Evolutionary conservation across 306 rosid genomes (phyloP).

Genomic region (Corylus americana): DNA sequence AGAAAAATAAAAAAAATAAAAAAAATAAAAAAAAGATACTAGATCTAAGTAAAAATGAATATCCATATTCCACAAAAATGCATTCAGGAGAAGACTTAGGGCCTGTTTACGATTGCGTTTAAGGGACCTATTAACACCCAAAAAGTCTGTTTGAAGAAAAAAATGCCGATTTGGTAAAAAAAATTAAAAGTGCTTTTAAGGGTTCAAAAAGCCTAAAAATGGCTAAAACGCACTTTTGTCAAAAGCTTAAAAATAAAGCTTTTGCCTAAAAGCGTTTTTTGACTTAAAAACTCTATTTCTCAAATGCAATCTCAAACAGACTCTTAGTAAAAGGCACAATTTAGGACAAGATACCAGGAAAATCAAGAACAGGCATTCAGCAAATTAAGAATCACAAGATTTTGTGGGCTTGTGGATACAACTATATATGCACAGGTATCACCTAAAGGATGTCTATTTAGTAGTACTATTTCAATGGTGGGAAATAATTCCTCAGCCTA

Average conservation of each 20-base stretch:
- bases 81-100: neutral
- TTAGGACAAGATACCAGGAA: neutral
- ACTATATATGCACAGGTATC: neutral
- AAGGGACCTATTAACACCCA: too few relatives aligned
- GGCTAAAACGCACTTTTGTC: too few relatives aligned
- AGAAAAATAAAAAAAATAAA: too few relatives aligned
- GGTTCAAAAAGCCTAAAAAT: too few relatives aligned
- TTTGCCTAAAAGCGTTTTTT: too few relatives aligned
- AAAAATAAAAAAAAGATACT: neutral
- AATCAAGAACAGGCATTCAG: neutral
- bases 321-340: neutral
- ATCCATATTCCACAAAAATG: neutral
- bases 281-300: too few relatives aligned
- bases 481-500: neutral
- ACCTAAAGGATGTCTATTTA: neutral
- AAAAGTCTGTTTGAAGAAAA: too few relatives aligned
- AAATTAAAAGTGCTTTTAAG: too few relatives aligned
- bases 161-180: too few relatives aligned
- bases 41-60: neutral
- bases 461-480: neutral
- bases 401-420: neutral
- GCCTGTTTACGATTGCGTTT: too few relatives aligned
- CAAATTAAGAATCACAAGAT: neutral
- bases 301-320: too few relatives aligned
- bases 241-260: too few relatives aligned